Conservation (phyloP, 306 rosid genomes). For the Medicago ruthenica region DNA sequence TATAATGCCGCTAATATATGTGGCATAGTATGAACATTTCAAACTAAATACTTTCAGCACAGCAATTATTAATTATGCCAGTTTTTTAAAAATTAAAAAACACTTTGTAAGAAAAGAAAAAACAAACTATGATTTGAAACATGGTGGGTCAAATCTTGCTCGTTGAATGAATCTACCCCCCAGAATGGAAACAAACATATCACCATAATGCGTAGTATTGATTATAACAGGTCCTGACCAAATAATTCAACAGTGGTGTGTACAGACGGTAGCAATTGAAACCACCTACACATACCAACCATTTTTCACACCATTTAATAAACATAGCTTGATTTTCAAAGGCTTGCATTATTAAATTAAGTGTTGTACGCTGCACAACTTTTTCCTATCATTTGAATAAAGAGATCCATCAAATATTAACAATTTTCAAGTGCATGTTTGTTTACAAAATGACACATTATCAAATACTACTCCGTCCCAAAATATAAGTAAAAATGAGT, state of each 20-base stretch:
- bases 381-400: too few relatives aligned
- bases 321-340: too few relatives aligned
- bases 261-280: background rate
- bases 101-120: too few relatives aligned
- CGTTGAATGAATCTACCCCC: background rate
- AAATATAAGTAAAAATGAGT: too few relatives aligned
- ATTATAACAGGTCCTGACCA: conserved; percentile 25
- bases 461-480: too few relatives aligned
- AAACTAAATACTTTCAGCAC: background rate
- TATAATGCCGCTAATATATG: too few relatives aligned
- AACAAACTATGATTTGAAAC: background rate
- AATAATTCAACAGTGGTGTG: conserved; percentile 17
- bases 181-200: background rate
- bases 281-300: background rate
- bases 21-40: background rate
- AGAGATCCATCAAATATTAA: too few relatives aligned
- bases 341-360: too few relatives aligned
- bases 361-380: too few relatives aligned
- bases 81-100: too few relatives aligned
- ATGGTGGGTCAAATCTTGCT: background rate
- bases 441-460: too few relatives aligned
- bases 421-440: too few relatives aligned
- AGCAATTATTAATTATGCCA: conserved; percentile 11
- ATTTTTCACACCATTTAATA: background rate
- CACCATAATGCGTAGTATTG: background rate